Evolutionary conservation across 2,329 filamentous ascomycete species (phyloP), one percentile per base, ranked within the genome.

Genomic region (Alternaria gansuensis): DNA sequence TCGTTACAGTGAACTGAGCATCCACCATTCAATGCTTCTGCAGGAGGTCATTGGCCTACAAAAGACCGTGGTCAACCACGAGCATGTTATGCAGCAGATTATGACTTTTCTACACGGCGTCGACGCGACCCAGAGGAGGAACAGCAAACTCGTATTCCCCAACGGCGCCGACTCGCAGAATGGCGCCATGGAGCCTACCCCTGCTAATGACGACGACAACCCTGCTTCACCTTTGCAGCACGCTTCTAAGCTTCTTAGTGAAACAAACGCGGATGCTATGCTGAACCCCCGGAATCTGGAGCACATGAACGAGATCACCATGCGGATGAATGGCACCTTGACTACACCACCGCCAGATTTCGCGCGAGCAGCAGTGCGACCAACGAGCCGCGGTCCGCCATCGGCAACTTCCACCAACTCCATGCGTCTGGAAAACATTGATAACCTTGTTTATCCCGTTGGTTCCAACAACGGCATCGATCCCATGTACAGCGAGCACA

Each of bases 381-480:
- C 81, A 26, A 76, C 78, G 14, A 82, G 80, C 60, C 78, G 81
- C 55, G 76, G 76, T 5, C 79, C 76, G 17, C 71, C 80, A 33
- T 83, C 82, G 5, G 80, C 82, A 31, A 75, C 81, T 3, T 85
- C 85, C 1, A 83, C 81, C 37, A 80, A 81, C 3, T 78, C 82
- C 2, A 80, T 86, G 72, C 82, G 82, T 5, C 84, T 83, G 37
- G 81, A 82, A 13, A 88, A 90, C 54, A 76, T 90, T 43, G 88
- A 90, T 61, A 85, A 84, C 63, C 85, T 96, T 53, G 93, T 97
- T 9, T 98, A 97, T 74, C 93, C 94, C 0, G 92, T 96, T 14
- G 93, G 93, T 17, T 88, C 93, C 65, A 95, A 90, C 0, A 91
- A 96, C 65, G 93, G 93, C 52, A 97, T 97, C 66, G 93, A 97